These are phyloP conservation scores for Mycena maculata DNA, from an alignment of 768 basidiomycete species.

Conservation along the genomic window DNA sequence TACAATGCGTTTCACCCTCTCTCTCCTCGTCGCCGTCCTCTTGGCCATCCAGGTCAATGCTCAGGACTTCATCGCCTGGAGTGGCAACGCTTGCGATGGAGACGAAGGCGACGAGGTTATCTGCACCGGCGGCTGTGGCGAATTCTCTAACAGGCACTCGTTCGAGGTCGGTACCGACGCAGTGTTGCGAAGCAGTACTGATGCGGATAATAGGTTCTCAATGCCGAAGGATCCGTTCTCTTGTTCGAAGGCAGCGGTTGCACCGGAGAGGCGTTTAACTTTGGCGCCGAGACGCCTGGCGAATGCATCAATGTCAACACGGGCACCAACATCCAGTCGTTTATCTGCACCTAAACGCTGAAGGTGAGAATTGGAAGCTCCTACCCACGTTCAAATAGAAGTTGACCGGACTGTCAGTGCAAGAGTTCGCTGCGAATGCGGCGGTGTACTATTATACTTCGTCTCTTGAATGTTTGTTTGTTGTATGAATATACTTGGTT, in stretches of 20 bases:
- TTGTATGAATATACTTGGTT: no score
- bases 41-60: conserved; percentile 5
- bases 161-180: conserved; percentile 9
- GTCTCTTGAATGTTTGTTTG: no score
- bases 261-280: not conserved
- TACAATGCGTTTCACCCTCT: conserved; percentile 10
- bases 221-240: not conserved
- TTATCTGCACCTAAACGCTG: not conserved
- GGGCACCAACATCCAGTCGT: conserved; percentile 1
- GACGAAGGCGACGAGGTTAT: not conserved
- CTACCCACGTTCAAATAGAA: no score
- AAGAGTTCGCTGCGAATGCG: no score
- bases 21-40: conserved; percentile 3
- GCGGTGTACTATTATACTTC: no score
- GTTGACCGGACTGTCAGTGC: no score
- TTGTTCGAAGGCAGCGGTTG: not conserved
- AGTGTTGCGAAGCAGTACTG: not conserved
- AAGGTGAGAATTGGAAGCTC: not conserved
- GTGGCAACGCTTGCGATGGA: conserved; percentile 5
- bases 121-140: not conserved
- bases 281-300: not conserved
- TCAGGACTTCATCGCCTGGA: not conserved
- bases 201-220: not conserved
- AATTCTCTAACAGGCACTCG: not conserved
- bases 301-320: conserved; percentile 16